Percentiles rank a stretch among this genome's conserved stretches.
These are phyloP conservation scores for Aspergillus mulundensis DNA, from an alignment of 495 filamentous ascomycete genomes.

Conservation along the genomic window DNA sequence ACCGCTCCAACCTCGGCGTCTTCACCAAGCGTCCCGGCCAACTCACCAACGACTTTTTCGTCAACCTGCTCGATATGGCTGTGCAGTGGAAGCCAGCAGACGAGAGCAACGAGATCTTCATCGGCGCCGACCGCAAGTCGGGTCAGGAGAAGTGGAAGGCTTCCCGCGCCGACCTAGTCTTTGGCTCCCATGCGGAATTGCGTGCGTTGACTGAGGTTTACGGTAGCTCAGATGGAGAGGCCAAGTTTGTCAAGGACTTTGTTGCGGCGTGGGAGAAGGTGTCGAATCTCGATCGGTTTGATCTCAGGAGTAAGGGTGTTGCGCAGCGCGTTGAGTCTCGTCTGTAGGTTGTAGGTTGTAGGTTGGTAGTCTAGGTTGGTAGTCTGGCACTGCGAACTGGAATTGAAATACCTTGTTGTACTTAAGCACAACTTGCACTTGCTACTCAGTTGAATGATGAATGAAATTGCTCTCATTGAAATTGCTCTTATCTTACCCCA, in stretches of 20 bases:
- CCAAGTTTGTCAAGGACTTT: slow-evolving; percentile 67
- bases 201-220: slow-evolving; percentile 67
- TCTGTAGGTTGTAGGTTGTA: background rate
- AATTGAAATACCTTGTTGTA: no score
- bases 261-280: slow-evolving; percentile 68
- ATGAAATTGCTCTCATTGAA: no score
- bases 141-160: slow-evolving; percentile 64
- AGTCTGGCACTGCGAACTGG: no score
- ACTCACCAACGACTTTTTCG: slow-evolving; percentile 73
- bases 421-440: no score
- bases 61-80: slow-evolving; percentile 64
- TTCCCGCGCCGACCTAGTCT: slow-evolving; percentile 63
- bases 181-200: slow-evolving; percentile 67
- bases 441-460: no score
- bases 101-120: slow-evolving; percentile 48
- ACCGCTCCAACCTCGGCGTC: slow-evolving; percentile 58
- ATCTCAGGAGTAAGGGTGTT: slow-evolving; percentile 29
- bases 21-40: slow-evolving; percentile 59
- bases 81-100: slow-evolving; percentile 57
- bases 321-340: background rate
- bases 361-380: no score
- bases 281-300: slow-evolving; percentile 65
- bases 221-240: slow-evolving; percentile 46
- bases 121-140: slow-evolving; percentile 63
- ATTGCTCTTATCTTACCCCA: no score